These are phyloP conservation scores for Bryoglossum gracile DNA, from an alignment of 495 filamentous ascomycete genomes.

Conservation along the genomic window DNA sequence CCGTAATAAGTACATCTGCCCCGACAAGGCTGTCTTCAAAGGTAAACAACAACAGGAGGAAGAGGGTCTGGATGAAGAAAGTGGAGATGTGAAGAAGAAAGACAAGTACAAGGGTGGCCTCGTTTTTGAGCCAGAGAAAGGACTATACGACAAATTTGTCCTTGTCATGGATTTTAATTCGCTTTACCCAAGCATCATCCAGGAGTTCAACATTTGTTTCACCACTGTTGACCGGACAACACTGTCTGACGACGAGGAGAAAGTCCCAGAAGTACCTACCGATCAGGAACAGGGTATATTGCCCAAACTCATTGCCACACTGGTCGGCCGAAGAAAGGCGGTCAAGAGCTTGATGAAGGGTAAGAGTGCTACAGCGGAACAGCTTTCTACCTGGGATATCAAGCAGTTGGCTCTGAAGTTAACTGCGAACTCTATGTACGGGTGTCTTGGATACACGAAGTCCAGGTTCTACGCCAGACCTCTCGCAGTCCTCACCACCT, in stretches of 20 bases:
- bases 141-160: conserved; percentile 92
- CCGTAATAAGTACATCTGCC: conserved; percentile 93
- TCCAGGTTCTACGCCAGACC: conserved; percentile 96
- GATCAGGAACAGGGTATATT: conserved; percentile 73
- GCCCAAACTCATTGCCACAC: conserved; percentile 79
- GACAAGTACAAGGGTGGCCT: conserved; percentile 98
- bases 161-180: conserved; percentile 99
- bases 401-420: conserved; percentile 95
- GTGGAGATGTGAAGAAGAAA: conserved; percentile 76
- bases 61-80: conserved; percentile 67
- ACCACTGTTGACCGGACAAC: conserved; percentile 76
- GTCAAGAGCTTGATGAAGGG: conserved; percentile 97
- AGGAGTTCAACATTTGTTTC: conserved; percentile 99
- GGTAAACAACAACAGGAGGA: conserved; percentile 58
- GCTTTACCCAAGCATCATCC: conserved; percentile 96
- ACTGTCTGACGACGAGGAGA: conserved; percentile 74
- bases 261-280: conserved; percentile 58
- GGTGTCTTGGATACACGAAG: conserved; percentile 90
- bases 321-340: conserved; percentile 78
- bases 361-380: conserved; percentile 73
- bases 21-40: conserved; percentile 77
- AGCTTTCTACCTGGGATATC: conserved; percentile 94
- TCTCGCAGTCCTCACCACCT: conserved; percentile 90
- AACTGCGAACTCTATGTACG: conserved; percentile 99
- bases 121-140: conserved; percentile 96